These are phyloP conservation scores for Candida caryicola DNA, from an alignment of 805 yeast genomes.

Conservation along the genomic window DNA sequence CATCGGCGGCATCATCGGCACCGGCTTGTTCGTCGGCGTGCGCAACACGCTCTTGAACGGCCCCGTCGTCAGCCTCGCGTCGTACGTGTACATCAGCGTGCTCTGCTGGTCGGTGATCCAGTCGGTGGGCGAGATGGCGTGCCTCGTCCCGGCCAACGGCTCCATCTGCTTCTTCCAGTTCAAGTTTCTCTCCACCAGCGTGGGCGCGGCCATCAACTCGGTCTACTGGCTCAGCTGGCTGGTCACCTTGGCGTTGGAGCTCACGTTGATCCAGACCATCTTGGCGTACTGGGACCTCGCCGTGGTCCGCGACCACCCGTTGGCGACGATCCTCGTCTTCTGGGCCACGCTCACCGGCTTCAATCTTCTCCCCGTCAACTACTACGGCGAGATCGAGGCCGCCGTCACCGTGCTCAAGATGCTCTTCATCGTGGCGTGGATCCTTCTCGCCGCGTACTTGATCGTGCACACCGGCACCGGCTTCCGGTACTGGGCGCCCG, in stretches of 20 bases:
- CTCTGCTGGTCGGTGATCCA: slow-evolving; percentile 37
- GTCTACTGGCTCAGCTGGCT: slow-evolving; percentile 33
- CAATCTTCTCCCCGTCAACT: slow-evolving; percentile 44
- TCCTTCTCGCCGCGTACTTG: slow-evolving; percentile 31
- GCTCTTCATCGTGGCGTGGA: slow-evolving; percentile 32
- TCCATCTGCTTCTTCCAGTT: slow-evolving; percentile 33
- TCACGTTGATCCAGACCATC: slow-evolving; percentile 18
- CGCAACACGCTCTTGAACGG: slow-evolving; percentile 30
- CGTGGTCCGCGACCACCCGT: slow-evolving; percentile 34
- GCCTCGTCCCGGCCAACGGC: slow-evolving; percentile 36
- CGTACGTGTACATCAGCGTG: slow-evolving; percentile 25
- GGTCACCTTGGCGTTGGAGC: slow-evolving; percentile 30
- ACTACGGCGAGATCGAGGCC: slow-evolving; percentile 56
- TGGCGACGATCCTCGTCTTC: slow-evolving; percentile 29
- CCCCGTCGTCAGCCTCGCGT: slow-evolving; percentile 19
- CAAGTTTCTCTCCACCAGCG: slow-evolving; percentile 35
- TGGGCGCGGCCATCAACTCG: slow-evolving; percentile 33
- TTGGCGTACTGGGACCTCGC: slow-evolving; percentile 16
- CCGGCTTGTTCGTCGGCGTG: slow-evolving; percentile 35
- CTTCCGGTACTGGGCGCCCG: slow-evolving; percentile 1
- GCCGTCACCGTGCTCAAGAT: slow-evolving; percentile 42
- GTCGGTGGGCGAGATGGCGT: slow-evolving; percentile 38
- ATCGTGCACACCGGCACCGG: not conserved
- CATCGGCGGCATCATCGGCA: slow-evolving; percentile 35
- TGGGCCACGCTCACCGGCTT: slow-evolving; percentile 26